Base-by-base conservation (phyloP, 345 rosid species). In the Citrus australasica region DNA sequence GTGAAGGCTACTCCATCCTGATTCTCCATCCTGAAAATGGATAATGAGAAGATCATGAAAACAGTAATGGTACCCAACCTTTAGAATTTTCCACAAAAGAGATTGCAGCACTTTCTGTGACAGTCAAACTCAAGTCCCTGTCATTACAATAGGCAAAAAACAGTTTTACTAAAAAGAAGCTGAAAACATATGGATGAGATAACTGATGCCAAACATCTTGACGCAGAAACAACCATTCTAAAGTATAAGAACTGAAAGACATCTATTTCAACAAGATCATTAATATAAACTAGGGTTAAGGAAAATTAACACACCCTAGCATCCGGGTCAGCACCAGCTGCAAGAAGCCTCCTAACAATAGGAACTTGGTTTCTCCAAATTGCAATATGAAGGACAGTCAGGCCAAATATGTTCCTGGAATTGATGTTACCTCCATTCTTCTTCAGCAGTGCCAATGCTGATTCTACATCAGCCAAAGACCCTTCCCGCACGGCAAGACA, bases 1-100 rank as follows among this genome's bases (percentile, higher is more conserved):
- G 77, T 94, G 99, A 78, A 96, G 97, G 83, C 97, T 89, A 85
- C 94, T 94, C 97, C 99, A 96, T 69, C 98, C 99, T 48, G 99
- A 96, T 85, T 96, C 99, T 83, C 99, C 99, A 87, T 96, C 99
- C 99, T 94, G 87, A 85, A 82, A 83, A 53, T 65, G 51, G 67
- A 10, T 56, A 38, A 33, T 38, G 42, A 40, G 62, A 67, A 33
- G n/a, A 63, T 55, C 69, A 82, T 28, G 28, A n/a, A 30, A 58
- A 76, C 46, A 70, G 53, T 38, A 37, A 42, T 6, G 16, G 51
- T 14, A 63, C n/a, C 32, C 17, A 22, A 25, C 2, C 32, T 53
- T 56, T 61, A 58, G 82, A 38, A 55, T 42, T 27, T 69, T 27
- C 33, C 33, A 71, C 22, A 22, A 21, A 37, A 48, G 30, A 67